Conservation (phyloP, 257 asterid genomes). For the Thymus mandschuricus region DNA sequence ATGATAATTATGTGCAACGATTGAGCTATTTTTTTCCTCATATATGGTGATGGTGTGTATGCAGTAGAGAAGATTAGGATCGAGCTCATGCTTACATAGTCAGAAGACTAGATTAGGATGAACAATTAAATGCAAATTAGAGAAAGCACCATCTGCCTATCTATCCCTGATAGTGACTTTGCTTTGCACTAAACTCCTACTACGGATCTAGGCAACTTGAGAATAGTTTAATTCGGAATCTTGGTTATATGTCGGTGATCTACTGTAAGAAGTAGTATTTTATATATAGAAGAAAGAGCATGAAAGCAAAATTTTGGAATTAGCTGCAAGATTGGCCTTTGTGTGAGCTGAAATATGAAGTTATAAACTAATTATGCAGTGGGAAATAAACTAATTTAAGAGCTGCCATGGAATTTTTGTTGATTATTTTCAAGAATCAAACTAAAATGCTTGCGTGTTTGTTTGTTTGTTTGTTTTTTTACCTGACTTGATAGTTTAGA, state of each 20-base stretch:
- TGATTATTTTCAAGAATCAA: too few species aligned
- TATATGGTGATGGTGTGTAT: not conserved
- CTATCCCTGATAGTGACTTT: constrained; percentile 8
- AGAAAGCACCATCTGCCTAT: not conserved
- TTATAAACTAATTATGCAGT: too few species aligned
- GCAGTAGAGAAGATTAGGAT: not conserved
- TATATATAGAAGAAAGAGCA: not conserved
- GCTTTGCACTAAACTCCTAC: not conserved
- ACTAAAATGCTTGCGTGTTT: too few species aligned
- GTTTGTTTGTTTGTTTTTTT: too few species aligned
- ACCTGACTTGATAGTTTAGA: too few species aligned
- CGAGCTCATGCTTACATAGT: not conserved
- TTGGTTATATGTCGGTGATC: not conserved
- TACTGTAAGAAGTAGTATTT: not conserved
- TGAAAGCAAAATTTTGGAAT: not conserved
- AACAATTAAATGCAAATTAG: not conserved
- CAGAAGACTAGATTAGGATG: constrained; percentile 1
- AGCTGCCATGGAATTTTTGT: too few species aligned
- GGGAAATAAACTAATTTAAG: too few species aligned
- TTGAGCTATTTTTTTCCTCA: not conserved
- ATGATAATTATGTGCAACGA: too few species aligned
- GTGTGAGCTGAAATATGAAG: not conserved
- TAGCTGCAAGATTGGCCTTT: not conserved
- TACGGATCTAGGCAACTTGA: constrained; percentile 6
- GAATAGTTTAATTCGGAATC: not conserved